Conservation (phyloP, 2,329 filamentous ascomycete genomes). For the Alternaria tenuissima region DNA sequence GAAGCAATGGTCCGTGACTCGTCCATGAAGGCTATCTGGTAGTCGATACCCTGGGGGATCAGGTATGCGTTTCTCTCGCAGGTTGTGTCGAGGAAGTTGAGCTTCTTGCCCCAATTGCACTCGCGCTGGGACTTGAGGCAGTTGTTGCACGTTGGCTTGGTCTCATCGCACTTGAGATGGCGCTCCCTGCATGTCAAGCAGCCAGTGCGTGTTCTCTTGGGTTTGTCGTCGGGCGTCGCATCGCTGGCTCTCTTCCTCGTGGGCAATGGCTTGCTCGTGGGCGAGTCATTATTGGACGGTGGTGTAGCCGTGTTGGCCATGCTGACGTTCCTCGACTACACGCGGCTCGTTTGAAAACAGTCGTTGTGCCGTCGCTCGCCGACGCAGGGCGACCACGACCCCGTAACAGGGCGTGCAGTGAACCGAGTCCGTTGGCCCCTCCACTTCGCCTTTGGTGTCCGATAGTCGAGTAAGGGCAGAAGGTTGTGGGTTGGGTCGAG, state of each 20-base stretch:
- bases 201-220: slow-evolving; percentile 87
- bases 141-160: slow-evolving; percentile 71
- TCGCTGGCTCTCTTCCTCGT: slow-evolving; percentile 34
- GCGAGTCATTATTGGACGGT: slow-evolving; percentile 32
- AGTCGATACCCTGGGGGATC: slow-evolving; percentile 59
- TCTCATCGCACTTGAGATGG: slow-evolving; percentile 92
- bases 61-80: slow-evolving; percentile 71
- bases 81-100: slow-evolving; percentile 91
- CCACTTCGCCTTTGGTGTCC: slow-evolving; percentile 8
- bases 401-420: slow-evolving; percentile 16
- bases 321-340: slow-evolving; percentile 6
- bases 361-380: slow-evolving; percentile 11
- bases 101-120: slow-evolving; percentile 83
- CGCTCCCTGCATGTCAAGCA: slow-evolving; percentile 90
- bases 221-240: slow-evolving; percentile 61
- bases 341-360: not conserved
- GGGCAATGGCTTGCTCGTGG: slow-evolving; percentile 23
- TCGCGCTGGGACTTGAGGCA: slow-evolving; percentile 86
- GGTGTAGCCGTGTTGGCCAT: slow-evolving; percentile 35
- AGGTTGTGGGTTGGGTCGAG: not conserved
- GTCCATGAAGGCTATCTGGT: slow-evolving; percentile 81
- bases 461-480: not conserved
- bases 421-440: not conserved
- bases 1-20: slow-evolving; percentile 90
- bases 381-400: slow-evolving; percentile 12